Evolutionary conservation across 805 yeast genomes (phyloP), one percentile per base, ranked within the genome.

Genomic region (Hemisphaericaspora nanyangensis): DNA sequence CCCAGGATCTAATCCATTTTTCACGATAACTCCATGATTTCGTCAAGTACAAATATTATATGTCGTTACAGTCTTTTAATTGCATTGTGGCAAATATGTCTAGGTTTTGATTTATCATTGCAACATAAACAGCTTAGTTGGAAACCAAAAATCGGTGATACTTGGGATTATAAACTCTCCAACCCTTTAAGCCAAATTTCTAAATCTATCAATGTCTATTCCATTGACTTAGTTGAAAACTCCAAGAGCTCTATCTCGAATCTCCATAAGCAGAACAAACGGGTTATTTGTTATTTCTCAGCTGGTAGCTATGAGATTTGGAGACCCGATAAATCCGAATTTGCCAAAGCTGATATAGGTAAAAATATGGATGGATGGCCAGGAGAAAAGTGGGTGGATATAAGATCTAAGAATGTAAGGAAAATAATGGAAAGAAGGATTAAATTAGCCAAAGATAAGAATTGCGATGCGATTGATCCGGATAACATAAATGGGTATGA

Each of bases 241-340:
- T 17, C 19, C 31, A 16, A 29, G 5, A 12, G 11, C 8, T 3
- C 35, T 2, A 53, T 58, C 15, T 30, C 43, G 2, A 19, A 31
- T 3, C 44, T 58, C 10, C 61, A 56, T 11, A 17, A 38, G 3
- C 38, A 37, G 6, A 50, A 49, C 3, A 46, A 49, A 15, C 45
- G 45, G 34, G 61, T 58, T 12, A 51, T 58, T 6, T 58, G 63
- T 38, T 58, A 58, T 38, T 56, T 58, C 31, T 55, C 61, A 2
- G 63, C 61, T 2, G 63, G 63, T 2, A 51, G 54, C 25, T 56
- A 51, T 38, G 63, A 58, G 35, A 38, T 55, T 39, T 56, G 60
- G 61, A 42, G 61, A 16, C 37, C 40, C 11, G 63, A 58, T 32
- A 49, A 47, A 7, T 17, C 28, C 5, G 31, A 46, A 17, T 58